Percentiles rank a stretch among this genome's conserved stretches.
phyloP scores from a whole-genome alignment of 1,284 basidiomycete genomes.

The Ustilago tritici region DNA sequence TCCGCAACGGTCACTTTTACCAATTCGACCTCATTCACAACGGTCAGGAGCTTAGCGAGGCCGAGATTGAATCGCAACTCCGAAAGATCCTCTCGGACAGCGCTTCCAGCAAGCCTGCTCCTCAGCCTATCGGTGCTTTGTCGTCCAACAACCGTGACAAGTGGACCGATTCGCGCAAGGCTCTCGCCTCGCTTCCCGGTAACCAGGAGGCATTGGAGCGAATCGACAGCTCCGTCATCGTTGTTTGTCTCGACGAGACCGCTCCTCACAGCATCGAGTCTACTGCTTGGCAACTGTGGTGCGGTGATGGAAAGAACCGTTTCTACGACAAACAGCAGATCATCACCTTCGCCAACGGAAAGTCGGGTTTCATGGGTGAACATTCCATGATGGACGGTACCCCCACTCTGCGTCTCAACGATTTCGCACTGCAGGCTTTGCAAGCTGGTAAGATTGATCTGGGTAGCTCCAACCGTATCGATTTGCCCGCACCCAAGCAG shows the following conservation, averaged over 20 bases:
- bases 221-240: constrained; percentile 89
- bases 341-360: constrained; percentile 79
- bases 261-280: constrained; percentile 84
- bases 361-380: constrained; percentile 94
- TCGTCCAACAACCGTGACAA: constrained; percentile 89
- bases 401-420: constrained; percentile 92
- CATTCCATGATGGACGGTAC: constrained; percentile 97
- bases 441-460: constrained; percentile 82
- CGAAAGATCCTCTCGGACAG: constrained; percentile 79
- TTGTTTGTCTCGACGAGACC: constrained; percentile 86
- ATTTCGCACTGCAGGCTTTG: constrained; percentile 86
- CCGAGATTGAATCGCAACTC: constrained; percentile 87
- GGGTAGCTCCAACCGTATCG: constrained; percentile 71
- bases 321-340: constrained; percentile 98
- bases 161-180: constrained; percentile 80
- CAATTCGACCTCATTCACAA: constrained; percentile 75
- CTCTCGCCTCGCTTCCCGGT: constrained; percentile 76
- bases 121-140: constrained; percentile 80
- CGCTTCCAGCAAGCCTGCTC: constrained; percentile 75
- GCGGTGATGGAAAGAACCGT: constrained; percentile 89
- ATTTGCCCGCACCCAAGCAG: constrained; percentile 77
- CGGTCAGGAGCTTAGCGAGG: constrained; percentile 78
- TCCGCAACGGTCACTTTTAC: constrained; percentile 93
- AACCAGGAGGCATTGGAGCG: constrained; percentile 80
- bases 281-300: constrained; percentile 80